Evolutionary conservation across 2,329 filamentous ascomycete species (phyloP).

Genomic region (Sclerotinia borealis): DNA sequence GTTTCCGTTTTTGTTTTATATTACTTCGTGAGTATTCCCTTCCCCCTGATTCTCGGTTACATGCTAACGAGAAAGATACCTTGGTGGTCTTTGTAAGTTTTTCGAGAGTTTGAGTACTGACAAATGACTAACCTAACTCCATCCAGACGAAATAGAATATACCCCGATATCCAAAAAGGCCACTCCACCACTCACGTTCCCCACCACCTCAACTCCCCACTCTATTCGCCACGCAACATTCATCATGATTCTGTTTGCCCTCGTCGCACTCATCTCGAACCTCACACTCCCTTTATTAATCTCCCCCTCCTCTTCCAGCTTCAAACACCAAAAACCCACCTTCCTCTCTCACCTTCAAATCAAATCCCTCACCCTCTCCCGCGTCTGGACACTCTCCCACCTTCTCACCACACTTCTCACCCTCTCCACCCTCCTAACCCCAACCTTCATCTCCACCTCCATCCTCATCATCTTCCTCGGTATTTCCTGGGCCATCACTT

Average conservation of each 20-base stretch:
- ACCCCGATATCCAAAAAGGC: slow-evolving; percentile 3
- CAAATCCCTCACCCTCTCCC: slow-evolving; percentile 3
- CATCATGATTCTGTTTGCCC: slow-evolving; percentile 8
- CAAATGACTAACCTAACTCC: neutral
- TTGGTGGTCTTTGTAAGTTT: slow-evolving; percentile 11
- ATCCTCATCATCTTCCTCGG: slow-evolving; percentile 8
- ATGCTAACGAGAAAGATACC: slow-evolving; percentile 9
- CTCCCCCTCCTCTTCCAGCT: neutral
- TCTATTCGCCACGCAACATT: slow-evolving; percentile 12
- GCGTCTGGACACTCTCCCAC: slow-evolving; percentile 6
- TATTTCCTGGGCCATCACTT: slow-evolving; percentile 10
- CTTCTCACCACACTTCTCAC: slow-evolving; percentile 5
- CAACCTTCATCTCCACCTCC: neutral
- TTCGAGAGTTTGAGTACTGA: neutral
- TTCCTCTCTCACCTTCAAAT: neutral
- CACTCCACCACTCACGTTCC: neutral
- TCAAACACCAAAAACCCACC: neutral
- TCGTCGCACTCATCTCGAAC: slow-evolving; percentile 6
- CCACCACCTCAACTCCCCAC: neutral
- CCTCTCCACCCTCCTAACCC: slow-evolving; percentile 1
- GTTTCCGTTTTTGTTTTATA: slow-evolving; percentile 35
- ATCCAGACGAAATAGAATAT: slow-evolving; percentile 9
- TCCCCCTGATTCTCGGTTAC: neutral
- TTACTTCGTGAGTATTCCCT: slow-evolving; percentile 22
- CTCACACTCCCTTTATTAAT: slow-evolving; percentile 5